Evolutionary conservation across 2,329 filamentous ascomycete species (phyloP), one percentile per base, ranked within the genome.

Genomic region (Sarocladiaceae sp.): DNA sequence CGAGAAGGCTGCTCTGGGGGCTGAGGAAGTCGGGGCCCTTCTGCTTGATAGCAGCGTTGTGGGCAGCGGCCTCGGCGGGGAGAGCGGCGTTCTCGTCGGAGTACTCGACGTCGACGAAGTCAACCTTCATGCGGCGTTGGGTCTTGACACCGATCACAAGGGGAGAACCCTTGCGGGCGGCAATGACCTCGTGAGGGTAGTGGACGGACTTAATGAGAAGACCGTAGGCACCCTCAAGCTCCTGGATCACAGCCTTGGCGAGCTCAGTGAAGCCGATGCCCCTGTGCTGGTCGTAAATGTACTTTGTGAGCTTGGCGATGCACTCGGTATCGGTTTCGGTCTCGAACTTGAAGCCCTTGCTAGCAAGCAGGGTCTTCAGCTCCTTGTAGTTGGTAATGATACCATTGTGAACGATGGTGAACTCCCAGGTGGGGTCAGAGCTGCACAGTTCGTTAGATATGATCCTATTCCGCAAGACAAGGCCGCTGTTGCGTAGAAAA

Each of bases 381-480:
- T 99, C 94, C 82, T 99, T 99, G 84, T 99, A 99, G 83, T 99
- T 99, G 78, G 94, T 99, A 75, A 99, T 99, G 81, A 99, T 99
- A 68, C 94, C 94, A 76, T 99, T 99, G 87, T 99, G 94, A 56
- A 97, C 94, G 64, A 99, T 86, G 60, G 90, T 82, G 73, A 99
- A 99, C 76, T 99, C 88, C 91, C 93, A 99, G 65, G 77, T 89
- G 63, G 87, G 84, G 72, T 99, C 94, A 60, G 93, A 97, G 73
- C 92, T 95, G 59, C 17, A 55, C 51, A 17, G 23, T 13, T 53
- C 47, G n/a, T 54, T 50, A 53, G 40, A 49, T 26, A 3, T 10
- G 7, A 7, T 10, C 17, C 37, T 17, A 17, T 23, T 10, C 37
- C 53, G 55, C 29, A 33, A 15, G 15, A 33, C 29, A 33, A 33